These are phyloP conservation scores for Fusarium transvaalense DNA, from an alignment of 2,329 filamentous ascomycete species.

Conservation along the genomic window DNA sequence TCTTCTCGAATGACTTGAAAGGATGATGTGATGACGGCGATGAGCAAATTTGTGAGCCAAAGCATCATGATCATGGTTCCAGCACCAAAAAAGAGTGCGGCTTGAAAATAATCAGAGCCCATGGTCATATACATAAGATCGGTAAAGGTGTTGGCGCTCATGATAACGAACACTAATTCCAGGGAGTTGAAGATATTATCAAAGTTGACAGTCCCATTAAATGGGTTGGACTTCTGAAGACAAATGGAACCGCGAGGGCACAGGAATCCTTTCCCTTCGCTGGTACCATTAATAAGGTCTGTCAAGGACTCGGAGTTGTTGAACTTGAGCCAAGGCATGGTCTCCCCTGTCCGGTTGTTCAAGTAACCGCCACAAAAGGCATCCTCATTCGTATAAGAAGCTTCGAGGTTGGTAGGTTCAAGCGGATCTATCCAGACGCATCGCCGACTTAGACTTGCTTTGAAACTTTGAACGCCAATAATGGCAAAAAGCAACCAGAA, in stretches of 20 bases:
- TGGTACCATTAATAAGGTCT: conserved; percentile 64
- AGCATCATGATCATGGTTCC: conserved; percentile 92
- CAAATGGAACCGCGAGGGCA: conserved; percentile 89
- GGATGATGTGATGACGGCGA: conserved; percentile 97
- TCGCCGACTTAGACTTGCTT: conserved; percentile 80
- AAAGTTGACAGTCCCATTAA: conserved; percentile 88
- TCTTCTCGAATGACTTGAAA: conserved; percentile 99
- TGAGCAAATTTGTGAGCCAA: conserved; percentile 94
- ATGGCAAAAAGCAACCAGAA: conserved; percentile 99
- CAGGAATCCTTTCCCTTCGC: conserved; percentile 82
- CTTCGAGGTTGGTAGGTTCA: conserved; percentile 65
- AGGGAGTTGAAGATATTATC: conserved; percentile 94
- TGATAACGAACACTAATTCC: conserved; percentile 96
- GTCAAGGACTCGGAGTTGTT: conserved; percentile 55
- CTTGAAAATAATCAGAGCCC: conserved; percentile 88
- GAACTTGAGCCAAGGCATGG: conserved; percentile 75
- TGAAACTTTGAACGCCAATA: conserved; percentile 96
- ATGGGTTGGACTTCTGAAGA: conserved; percentile 82
- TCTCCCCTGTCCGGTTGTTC: conserved; percentile 66
- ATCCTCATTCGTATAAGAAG: conserved; percentile 72
- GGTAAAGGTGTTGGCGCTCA: conserved; percentile 97
- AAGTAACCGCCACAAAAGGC: conserved; percentile 91
- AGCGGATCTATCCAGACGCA: conserved; percentile 81
- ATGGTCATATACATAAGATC: conserved; percentile 95
- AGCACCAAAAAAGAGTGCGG: conserved; percentile 80